Evolutionary conservation across 345 rosid species (phyloP), one percentile per base, ranked within the genome.

Genomic region (Heritiera fomes): DNA sequence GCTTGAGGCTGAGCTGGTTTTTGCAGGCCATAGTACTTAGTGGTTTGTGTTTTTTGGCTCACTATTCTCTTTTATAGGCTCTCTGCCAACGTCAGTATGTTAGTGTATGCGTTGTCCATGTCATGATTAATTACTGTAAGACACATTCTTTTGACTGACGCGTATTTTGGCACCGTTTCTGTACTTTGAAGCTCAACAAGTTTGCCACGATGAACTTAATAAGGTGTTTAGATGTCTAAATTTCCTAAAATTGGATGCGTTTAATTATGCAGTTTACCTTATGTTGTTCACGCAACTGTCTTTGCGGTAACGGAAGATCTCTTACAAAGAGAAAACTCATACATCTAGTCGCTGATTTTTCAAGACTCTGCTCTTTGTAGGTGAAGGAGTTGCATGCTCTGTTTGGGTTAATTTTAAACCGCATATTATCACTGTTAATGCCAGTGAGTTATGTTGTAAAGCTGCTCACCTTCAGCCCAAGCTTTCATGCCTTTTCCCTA

Each of bases 341-440:
- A 56, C 45, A 15, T 52, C 49, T 55, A 6, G 77, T 75, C 23
- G 41, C 80, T 84, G 79, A 86, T 77, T 68, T 61, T 64, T 18
- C 60, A 45, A 58, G 68, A 45, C 45, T n/a, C n/a, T 76, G n/a
- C 20, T 77, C 20, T 79, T 66, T 87, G 85, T 73, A 95, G 98
- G 97, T 74, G 98, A 94, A 85, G 91, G 97, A 97, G 95, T 88
- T 71, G 90, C 98, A 50, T 89, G 91, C 84, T 89, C 97, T 32
- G 97, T 88, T 50, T 98, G 97, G 75, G 94, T 94, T 80, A 96
- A 90, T 81, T 96, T 96, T 80, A 91, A 95, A 23, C 98, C 99
- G 46, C 98, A 94, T 85, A 80, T 96, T 80, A 88, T 96, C 70
- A 87, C 91, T 8, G 98, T 94, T 43, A 96, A 96, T 82, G 76